phyloP scores from a whole-genome alignment of 1,139 yeast species.

The Blastobotrys illinoisensis region DNA sequence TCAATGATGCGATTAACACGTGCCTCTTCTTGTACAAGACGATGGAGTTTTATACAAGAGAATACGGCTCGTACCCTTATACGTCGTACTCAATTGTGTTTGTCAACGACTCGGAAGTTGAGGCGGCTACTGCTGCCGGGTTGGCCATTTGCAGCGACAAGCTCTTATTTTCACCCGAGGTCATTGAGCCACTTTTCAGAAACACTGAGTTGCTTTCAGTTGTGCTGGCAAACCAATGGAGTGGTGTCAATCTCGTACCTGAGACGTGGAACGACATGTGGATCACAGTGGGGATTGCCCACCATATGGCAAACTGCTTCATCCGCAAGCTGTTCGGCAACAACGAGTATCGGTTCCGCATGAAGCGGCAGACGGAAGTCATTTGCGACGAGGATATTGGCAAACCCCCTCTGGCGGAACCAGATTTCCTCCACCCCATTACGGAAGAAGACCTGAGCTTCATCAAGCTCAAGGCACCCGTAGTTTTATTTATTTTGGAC shows the following conservation, averaged over 20 bases:
- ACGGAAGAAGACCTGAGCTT: constrained; percentile 59
- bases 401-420: constrained; percentile 74
- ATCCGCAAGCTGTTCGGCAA: constrained; percentile 68
- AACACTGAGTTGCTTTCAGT: constrained; percentile 64
- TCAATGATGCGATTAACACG: constrained; percentile 61
- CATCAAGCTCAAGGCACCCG: constrained; percentile 73
- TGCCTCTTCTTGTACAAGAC: constrained; percentile 73
- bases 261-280: constrained; percentile 77
- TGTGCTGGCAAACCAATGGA: constrained; percentile 84
- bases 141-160: constrained; percentile 60
- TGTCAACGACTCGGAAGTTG: constrained; percentile 52
- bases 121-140: constrained; percentile 64
- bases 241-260: constrained; percentile 89
- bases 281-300: constrained; percentile 83
- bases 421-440: constrained; percentile 62
- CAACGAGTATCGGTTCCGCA: constrained; percentile 70
- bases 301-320: constrained; percentile 75
- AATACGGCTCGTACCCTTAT: constrained; percentile 91
- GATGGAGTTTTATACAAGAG: constrained; percentile 75
- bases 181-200: constrained; percentile 73
- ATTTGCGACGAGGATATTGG: constrained; percentile 72
- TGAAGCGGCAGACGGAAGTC: constrained; percentile 59
- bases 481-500: constrained; percentile 78
- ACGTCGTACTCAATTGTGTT: constrained; percentile 75
- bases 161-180: constrained; percentile 66